Conservation (phyloP, 169 alveolate species). For the Plasmodium cynomolgi region DNA sequence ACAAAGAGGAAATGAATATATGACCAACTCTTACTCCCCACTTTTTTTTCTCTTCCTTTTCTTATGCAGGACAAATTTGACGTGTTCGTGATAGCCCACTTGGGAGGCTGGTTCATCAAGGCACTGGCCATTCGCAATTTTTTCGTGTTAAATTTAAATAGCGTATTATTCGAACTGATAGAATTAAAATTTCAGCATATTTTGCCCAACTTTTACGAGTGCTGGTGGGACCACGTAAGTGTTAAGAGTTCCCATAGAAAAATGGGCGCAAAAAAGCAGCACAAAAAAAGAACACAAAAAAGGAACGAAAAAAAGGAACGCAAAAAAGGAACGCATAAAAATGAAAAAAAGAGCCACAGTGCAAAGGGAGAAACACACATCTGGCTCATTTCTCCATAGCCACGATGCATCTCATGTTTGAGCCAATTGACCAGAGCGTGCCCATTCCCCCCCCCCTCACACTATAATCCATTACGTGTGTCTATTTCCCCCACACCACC, state of each 20-base stretch:
- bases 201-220: constrained; percentile 70
- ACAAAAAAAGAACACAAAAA: not conserved
- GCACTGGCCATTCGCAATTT: constrained; percentile 17
- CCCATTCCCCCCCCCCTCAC: not conserved
- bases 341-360: not conserved
- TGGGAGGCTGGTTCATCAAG: constrained; percentile 36
- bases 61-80: constrained; percentile 55
- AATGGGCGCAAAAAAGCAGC: not conserved
- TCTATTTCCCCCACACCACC: not conserved
- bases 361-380: not conserved
- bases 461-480: not conserved
- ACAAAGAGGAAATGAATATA: not conserved
- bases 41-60: constrained; percentile 6
- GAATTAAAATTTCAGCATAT: constrained; percentile 55
- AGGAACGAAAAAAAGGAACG: not conserved
- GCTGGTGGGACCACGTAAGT: constrained; percentile 76
- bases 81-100: constrained; percentile 31
- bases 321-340: not conserved
- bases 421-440: not conserved
- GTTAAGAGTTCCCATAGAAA: not conserved
- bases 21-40: not conserved
- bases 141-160: constrained; percentile 24
- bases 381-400: not conserved
- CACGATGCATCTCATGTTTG: not conserved
- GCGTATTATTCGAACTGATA: constrained; percentile 39